These are phyloP conservation scores for Phytophthora tentaculata DNA, from an alignment of 352 stramenopile genomes.

Conservation along the genomic window DNA sequence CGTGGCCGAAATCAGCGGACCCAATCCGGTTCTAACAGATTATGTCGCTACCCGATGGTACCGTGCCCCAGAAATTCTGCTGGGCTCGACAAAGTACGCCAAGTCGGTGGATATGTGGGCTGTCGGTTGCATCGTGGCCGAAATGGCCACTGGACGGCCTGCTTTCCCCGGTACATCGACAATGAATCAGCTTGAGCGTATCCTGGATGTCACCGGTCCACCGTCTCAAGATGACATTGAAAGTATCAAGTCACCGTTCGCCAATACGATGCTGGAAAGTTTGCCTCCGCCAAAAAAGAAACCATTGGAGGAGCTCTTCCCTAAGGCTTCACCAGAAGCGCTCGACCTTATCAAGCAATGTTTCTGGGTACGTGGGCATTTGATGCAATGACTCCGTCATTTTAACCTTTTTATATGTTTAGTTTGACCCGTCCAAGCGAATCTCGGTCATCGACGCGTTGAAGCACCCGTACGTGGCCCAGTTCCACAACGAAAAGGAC, in stretches of 20 bases:
- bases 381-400: not conserved
- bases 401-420: slow-evolving; percentile 13
- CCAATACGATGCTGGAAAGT: slow-evolving; percentile 93
- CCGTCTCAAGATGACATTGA: slow-evolving; percentile 91
- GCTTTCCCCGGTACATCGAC: slow-evolving; percentile 95
- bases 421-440: slow-evolving; percentile 94
- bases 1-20: slow-evolving; percentile 84
- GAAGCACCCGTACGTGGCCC: slow-evolving; percentile 93
- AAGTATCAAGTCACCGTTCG: slow-evolving; percentile 93
- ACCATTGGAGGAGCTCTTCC: slow-evolving; percentile 88
- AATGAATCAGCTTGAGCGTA: slow-evolving; percentile 97
- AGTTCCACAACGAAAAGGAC: slow-evolving; percentile 96
- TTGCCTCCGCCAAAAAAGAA: slow-evolving; percentile 80
- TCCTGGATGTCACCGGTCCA: slow-evolving; percentile 93
- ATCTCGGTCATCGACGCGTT: slow-evolving; percentile 88
- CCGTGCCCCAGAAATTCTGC: slow-evolving; percentile 94
- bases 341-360: slow-evolving; percentile 91
- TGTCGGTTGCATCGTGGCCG: slow-evolving; percentile 93
- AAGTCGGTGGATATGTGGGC: slow-evolving; percentile 95
- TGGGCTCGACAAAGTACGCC: slow-evolving; percentile 94
- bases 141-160: slow-evolving; percentile 93
- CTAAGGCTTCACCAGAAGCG: slow-evolving; percentile 84
- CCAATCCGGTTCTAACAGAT: slow-evolving; percentile 92
- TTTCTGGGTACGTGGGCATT: slow-evolving; percentile 64
- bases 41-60: slow-evolving; percentile 98